phyloP scores from a whole-genome alignment of 306 rosid species.

The Vigna mungo region DNA sequence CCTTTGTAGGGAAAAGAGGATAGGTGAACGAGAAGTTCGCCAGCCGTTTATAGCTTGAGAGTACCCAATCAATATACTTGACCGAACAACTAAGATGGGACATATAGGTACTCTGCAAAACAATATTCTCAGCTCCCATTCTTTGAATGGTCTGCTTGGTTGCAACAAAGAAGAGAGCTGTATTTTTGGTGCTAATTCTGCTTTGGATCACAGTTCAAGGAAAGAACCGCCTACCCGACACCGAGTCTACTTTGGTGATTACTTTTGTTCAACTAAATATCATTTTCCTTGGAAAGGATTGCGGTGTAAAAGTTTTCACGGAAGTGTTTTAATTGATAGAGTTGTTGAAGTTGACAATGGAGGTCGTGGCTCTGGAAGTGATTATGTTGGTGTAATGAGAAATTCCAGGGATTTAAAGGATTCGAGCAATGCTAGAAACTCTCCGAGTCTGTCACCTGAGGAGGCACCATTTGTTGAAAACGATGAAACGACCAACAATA shows the following conservation, averaged over 20 bases:
- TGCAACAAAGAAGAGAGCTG: conserved; percentile 51
- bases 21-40: conserved; percentile 12
- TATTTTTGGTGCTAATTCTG: conserved; percentile 45
- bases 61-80: conserved; percentile 38
- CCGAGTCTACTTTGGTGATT: conserved; percentile 30
- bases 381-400: conserved; percentile 37
- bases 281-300: conserved; percentile 49
- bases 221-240: conserved; percentile 40
- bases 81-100: conserved; percentile 56
- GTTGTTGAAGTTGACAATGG: conserved; percentile 55
- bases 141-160: conserved; percentile 51
- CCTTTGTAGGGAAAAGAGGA: conserved; percentile 31
- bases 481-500: conserved; percentile 65
- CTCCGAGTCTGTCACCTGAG: conserved; percentile 51
- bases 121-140: conserved; percentile 44
- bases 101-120: conserved; percentile 54
- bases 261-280: conserved; percentile 13
- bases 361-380: conserved; percentile 46
- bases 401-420: conserved; percentile 47
- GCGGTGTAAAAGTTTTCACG: conserved; percentile 51
- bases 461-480: conserved; percentile 67
- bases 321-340: conserved; percentile 61
- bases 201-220: conserved; percentile 39
- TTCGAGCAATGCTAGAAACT: conserved; percentile 43
- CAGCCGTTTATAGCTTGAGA: not conserved